Base-by-base conservation (phyloP, 106 monocot species). In the Phalaenopsis equestris region DNA sequence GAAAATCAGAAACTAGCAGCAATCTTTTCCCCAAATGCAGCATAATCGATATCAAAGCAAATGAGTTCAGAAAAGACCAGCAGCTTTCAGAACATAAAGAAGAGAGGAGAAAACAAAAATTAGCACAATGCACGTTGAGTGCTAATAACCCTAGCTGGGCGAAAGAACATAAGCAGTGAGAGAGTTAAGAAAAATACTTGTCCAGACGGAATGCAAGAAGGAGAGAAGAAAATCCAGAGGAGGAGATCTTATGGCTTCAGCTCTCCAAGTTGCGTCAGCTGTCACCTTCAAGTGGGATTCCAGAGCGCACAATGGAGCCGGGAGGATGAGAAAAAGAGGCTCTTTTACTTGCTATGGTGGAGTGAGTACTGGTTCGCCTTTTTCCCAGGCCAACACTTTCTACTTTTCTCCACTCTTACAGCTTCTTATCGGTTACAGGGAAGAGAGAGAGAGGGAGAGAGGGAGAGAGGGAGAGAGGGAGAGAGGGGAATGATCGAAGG, bases 321-420 rank as follows among this genome's bases (percentile, higher is more conserved):
- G 30, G 76, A n/a, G 12, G 30, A 48, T 19, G 75, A 48, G 52
- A 48, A 49, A 76, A 49, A 76, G 49, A 7, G 23, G 9, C 11
- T 36, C 49, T 52, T 76, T 47, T 49, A 42, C 52, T 42, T 14
- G 42, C 48, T 52, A 12, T 24, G 24, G 76, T 76, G 47, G 70
- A 3, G 70, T 14, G 70, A 3, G 70, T 14, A 61, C 21, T 61
- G 76, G 49, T 16, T 45, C 3, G 16, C 76, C 49, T 30, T 76
- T 76, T 74, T 70, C 10, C 70, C 10, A 70, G 70, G 38, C 10
- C 24, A 76, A 24, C 30, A 15, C 49, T 76, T 76, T 76, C 76
- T 49, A 21, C 76, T 76, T 52, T 76, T 49, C 76, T 12, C 52
- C 52, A 52, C 52, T 52, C 52, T 52, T 52, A 76, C 48, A 43